Conservation (phyloP, 306 rosid genomes). For the Hippophae rhamnoides region DNA sequence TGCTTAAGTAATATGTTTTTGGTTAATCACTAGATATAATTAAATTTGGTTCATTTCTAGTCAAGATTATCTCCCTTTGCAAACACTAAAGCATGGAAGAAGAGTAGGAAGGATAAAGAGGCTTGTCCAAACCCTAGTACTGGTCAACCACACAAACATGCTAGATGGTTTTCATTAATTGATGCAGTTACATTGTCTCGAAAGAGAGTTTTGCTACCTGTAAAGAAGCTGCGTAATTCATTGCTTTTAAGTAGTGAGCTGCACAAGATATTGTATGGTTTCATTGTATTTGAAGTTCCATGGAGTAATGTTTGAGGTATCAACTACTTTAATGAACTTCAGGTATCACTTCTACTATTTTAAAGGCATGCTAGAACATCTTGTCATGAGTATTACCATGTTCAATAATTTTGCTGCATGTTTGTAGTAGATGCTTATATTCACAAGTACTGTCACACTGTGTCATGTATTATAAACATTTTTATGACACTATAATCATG, state of each 20-base stretch:
- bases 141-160: slow-evolving; percentile 31
- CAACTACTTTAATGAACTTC: slow-evolving; percentile 89
- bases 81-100: slow-evolving; percentile 48
- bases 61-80: slow-evolving; percentile 97
- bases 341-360: slow-evolving; percentile 35
- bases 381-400: slow-evolving; percentile 10
- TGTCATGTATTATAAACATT: too few relatives aligned
- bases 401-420: slow-evolving; percentile 13
- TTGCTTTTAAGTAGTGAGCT: slow-evolving; percentile 59
- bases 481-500: too few relatives aligned
- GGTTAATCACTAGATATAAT: neutral
- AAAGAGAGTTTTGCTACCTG: slow-evolving; percentile 75
- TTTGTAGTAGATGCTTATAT: too few relatives aligned
- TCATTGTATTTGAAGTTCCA: slow-evolving; percentile 77
- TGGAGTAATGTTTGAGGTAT: slow-evolving; percentile 86
- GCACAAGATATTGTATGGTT: slow-evolving; percentile 73
- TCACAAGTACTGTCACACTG: too few relatives aligned
- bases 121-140: slow-evolving; percentile 31
- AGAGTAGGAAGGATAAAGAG: slow-evolving; percentile 38
- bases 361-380: slow-evolving; percentile 10
- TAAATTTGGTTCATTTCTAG: slow-evolving; percentile 28
- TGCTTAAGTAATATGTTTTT: neutral
- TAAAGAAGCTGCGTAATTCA: slow-evolving; percentile 53
- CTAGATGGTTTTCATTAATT: slow-evolving; percentile 59
- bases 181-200: slow-evolving; percentile 47